Evolutionary conservation across 768 basidiomycete genomes (phyloP).

Genomic region (Russula compacta): DNA sequence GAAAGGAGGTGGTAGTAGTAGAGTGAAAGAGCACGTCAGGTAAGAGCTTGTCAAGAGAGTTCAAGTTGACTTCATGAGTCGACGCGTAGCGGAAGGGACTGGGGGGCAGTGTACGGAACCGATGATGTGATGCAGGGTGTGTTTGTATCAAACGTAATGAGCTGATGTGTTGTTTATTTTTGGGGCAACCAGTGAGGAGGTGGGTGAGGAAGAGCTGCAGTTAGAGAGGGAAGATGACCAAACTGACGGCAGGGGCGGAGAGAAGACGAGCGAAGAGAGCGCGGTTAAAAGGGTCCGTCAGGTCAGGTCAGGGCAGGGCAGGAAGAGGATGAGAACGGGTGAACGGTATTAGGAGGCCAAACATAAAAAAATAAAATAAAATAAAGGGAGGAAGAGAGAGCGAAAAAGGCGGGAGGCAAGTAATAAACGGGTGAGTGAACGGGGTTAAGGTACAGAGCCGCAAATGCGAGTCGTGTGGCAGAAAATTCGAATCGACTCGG

Average conservation of each 20-base stretch:
- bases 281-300: too few species aligned
- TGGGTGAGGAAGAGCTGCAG: background rate
- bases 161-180: background rate
- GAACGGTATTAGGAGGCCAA: too few species aligned
- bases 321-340: too few species aligned
- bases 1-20: background rate
- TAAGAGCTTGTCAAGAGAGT: conserved; percentile 3
- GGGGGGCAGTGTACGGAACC: conserved; percentile 2
- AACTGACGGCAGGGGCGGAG: background rate
- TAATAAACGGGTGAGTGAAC: background rate
- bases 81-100: background rate
- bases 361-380: background rate
- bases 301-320: too few species aligned
- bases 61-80: conserved; percentile 20
- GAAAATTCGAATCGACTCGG: conserved; percentile 25
- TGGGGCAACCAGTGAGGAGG: background rate
- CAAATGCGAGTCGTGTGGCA: conserved; percentile 26
- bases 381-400: too few species aligned
- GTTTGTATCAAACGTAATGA: conserved; percentile 11
- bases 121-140: background rate
- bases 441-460: conserved; percentile 5
- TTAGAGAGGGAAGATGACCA: background rate
- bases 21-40: background rate
- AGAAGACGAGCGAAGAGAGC: background rate
- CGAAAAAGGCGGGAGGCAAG: background rate